Conservation (phyloP, 164 flowering plant genomes). For the Amborella trichopoda region DNA sequence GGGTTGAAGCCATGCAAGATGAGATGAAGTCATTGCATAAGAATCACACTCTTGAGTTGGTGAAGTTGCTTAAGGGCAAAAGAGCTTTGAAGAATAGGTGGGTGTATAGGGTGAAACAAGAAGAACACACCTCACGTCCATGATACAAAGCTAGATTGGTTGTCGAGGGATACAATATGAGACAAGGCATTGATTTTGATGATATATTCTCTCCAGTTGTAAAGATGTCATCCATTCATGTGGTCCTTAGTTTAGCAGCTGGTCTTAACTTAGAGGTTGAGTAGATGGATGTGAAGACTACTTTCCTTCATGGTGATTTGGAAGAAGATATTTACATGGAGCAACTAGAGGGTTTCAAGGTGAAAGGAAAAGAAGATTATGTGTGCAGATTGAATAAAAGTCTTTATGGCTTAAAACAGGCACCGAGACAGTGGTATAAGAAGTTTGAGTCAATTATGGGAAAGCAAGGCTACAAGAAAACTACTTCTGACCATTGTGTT, state of each 20-base stretch:
- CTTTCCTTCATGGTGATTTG: background rate
- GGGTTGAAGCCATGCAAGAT: background rate
- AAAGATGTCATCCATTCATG: background rate
- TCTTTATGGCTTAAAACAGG: background rate
- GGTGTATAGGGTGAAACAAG: background rate
- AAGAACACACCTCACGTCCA: background rate
- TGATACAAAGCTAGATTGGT: background rate
- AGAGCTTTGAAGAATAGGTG: background rate
- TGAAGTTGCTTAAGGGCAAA: background rate
- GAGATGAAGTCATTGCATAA: too few relatives aligned
- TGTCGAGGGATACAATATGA: background rate
- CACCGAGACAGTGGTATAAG: background rate
- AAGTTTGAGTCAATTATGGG: background rate
- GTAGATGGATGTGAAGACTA: slow-evolving; percentile 1
- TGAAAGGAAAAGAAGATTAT: background rate
- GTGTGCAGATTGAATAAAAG: background rate
- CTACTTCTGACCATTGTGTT: too few relatives aligned
- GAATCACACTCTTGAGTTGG: background rate
- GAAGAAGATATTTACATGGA: slow-evolving; percentile 1
- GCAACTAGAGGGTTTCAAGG: background rate
- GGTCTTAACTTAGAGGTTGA: background rate
- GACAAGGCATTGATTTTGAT: background rate
- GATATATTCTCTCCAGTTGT: background rate
- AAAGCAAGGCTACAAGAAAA: background rate
- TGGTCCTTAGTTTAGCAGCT: background rate